Base-by-base conservation (phyloP, 768 basidiomycete species). In the Leccinum variicolor region DNA sequence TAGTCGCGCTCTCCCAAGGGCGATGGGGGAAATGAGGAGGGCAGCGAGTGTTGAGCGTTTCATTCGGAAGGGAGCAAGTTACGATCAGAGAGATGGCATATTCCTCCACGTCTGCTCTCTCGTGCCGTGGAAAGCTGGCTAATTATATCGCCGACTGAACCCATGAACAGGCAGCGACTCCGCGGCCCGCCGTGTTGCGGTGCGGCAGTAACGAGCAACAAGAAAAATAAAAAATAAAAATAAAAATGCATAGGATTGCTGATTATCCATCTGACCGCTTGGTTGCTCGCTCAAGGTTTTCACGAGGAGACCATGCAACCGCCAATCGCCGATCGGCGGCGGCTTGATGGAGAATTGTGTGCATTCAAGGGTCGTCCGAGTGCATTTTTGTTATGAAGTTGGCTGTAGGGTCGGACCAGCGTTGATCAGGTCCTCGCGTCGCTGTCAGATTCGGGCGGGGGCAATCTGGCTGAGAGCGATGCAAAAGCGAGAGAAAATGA, bases 61-160 rank as follows among this genome's bases (percentile, higher is more conserved):
- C 67, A 67, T 64, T 17, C n/a, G 41, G 51, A 53, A 15, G 51
- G 17, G 52, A 34, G 52, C 47, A 17, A 54, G 14, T 28, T 23
- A 26, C 21, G 41, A 36, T 45, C 25, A 47, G 41, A 51, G 19
- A 54, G 52, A 31, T 36, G 14, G 33, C 33, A 26, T 33, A 28
- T 17, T 59, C 57, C 59, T 59, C 57, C 59, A 64, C 65, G 60
- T 55, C 43, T 54, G 46, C 49, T 25, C 14, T 39, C 31, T 13
- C 46, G 50, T 34, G 34, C 43, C 66, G 66, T 59, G 69, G 58
- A 69, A 63, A 59, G 47, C 8, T 3, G 45, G 63, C 58, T 58
- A 65, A 66, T 69, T 74, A 58, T 62, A 65, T 70, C 73, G 66
- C 66, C 73, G 73, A 73, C 64, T 58, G 60, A 73, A 74, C 19